Evolutionary conservation across 116 monocot genomes (phyloP), one percentile per base, ranked within the genome.

Genomic region (Posidonia oceanica): DNA sequence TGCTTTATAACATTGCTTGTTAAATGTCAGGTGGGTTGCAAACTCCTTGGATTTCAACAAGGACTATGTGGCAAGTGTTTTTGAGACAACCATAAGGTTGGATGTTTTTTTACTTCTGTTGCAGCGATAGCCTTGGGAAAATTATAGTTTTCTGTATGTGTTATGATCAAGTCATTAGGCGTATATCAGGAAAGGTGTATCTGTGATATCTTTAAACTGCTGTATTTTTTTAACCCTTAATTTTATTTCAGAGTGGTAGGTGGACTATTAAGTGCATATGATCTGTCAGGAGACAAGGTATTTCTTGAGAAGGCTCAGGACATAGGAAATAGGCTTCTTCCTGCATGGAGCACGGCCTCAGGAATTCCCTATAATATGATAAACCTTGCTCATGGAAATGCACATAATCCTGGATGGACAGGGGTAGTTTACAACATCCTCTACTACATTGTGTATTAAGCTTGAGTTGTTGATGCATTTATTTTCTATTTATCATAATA

Each of bases 51-150:
- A 91, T 80, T 95, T 95, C 86, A 84, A 95, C 84, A 95, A 95
- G 79, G 83, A 95, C 60, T 91, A 91, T 61, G 91, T 80, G 70
- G 95, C 95, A 57, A 95, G 95, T 80, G 95, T 95, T 74, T 95
- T 95, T 78, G 95, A 95, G 80, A 95, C 95, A 80, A 95, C 91
- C 75, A 95, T 95, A 86, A 95, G 95, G 95, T 95, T 80, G 81
- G 12, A 3, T 51, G 12, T 48, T 71, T 12, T 44, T 71, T 42
- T 14, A 29, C 17, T 39, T 20, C n/a, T 41, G 12, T 5, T 29
- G 29, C 22, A 22, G 8, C 5, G 8, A 60, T 7, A 16, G 22
- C 2, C 7, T 60, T 20, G 60, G 22, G 22, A 42, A n/a, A 17
- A 18, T 66, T 7, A 64, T 14, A 42, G 8, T n/a, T 64, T 16